Base-by-base conservation (phyloP, 768 basidiomycete species). In the Tylopilus plumbeoviolaceoides region DNA sequence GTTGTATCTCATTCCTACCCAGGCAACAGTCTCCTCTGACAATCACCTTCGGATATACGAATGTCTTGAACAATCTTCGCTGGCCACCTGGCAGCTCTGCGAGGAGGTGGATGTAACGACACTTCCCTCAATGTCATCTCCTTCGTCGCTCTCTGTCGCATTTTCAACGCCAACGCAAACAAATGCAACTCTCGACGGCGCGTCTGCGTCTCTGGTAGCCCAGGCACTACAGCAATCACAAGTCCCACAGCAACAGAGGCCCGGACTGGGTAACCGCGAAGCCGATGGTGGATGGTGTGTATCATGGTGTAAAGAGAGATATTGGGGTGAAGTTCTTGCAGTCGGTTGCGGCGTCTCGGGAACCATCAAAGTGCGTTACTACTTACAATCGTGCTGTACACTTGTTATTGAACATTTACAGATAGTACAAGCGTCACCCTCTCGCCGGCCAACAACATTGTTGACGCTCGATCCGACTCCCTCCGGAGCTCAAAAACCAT, bases 251-350 rank as follows among this genome's bases (percentile, higher is more conserved):
- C 70, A 63, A 62, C 55, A 62, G 57, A 67, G 75, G 51, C 71
- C 74, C 17, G 78, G 80, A 1, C 84, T 73, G 21, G 85, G 82
- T 0, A 84, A 81, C 59, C 76, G 87, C 39, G 89, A 95, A 68
- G 91, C 91, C 3, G 86, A 92, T 50, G 92, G 92, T 4, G 95
- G 90, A 1, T 98, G 93, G 93, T 88, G 85, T 51, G 70, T 99
- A 40, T 88, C 87, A 8, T 99, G 95, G 94, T 98, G 95, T 70
- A 91, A 92, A 64, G 97, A 98, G 62, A 78, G 81, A 55, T 97
- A 94, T 70, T 97, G 94, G 94, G 95, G 95, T 2, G 90, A 94
- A 64, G 64, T 95, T 18, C 75, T 98, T 45, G 93, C 92, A 9
- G 85, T 83, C 0, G 81, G 84, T 2, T 81, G 80, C 49, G 94